A percentile compares a stretch with the other conserved stretches of the same genome.
Evolutionary conservation across 2,329 filamentous ascomycete genomes (phyloP).

Genomic region (Macroventuria anomochaeta): DNA sequence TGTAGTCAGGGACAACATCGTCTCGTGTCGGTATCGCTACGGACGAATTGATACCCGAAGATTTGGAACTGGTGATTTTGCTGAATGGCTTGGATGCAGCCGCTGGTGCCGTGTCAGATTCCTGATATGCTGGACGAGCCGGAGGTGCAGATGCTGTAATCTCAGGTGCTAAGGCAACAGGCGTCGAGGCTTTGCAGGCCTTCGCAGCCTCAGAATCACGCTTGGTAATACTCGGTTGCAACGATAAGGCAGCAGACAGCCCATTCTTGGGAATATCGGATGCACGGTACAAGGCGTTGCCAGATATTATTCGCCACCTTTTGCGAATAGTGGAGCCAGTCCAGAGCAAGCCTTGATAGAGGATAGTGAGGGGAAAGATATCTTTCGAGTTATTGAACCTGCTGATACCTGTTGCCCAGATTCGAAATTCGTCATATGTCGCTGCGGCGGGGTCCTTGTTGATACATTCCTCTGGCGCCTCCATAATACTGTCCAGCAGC

Average conservation of each 20-base stretch:
- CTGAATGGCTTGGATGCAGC: constrained; percentile 10
- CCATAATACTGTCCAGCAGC: constrained; percentile 36
- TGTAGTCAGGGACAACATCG: constrained; percentile 39
- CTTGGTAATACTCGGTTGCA: not conserved
- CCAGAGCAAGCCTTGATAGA: constrained; percentile 42
- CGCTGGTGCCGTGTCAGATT: constrained; percentile 16
- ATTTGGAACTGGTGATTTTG: constrained; percentile 26
- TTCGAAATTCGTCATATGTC: constrained; percentile 49
- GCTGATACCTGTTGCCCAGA: constrained; percentile 53
- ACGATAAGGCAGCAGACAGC: constrained; percentile 10
- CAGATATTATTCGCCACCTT: constrained; percentile 40
- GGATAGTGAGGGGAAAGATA: constrained; percentile 53
- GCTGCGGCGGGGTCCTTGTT: constrained; percentile 9
- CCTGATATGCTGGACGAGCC: constrained; percentile 2
- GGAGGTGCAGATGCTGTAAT: not conserved
- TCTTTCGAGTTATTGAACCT: constrained; percentile 55
- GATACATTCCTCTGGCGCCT: constrained; percentile 6
- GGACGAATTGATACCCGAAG: constrained; percentile 25
- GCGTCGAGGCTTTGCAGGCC: constrained; percentile 13
- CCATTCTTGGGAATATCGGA: constrained; percentile 22
- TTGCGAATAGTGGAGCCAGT: constrained; percentile 37
- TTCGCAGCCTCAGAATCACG: constrained; percentile 1
- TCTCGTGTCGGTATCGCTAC: constrained; percentile 33
- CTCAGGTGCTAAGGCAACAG: constrained; percentile 8
- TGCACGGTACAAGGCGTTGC: constrained; percentile 27